These are phyloP conservation scores for Sordaria brevicollis DNA, from an alignment of 495 filamentous ascomycete genomes.

Conservation along the genomic window DNA sequence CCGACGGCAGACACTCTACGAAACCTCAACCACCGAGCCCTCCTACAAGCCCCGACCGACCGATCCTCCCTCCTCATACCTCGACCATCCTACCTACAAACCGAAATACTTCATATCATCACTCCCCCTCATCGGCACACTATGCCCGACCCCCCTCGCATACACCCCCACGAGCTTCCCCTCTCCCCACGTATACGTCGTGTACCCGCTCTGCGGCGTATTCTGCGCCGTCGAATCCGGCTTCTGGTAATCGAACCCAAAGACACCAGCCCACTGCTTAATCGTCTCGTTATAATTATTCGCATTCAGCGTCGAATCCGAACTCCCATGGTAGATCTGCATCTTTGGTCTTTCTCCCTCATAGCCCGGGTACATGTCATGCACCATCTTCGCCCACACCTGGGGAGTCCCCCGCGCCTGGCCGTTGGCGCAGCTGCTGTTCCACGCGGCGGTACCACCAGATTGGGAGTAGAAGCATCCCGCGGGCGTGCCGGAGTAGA, in stretches of 20 bases:
- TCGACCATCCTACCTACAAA: background rate
- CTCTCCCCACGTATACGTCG: conserved; percentile 10
- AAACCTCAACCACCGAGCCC: background rate
- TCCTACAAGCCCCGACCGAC: background rate
- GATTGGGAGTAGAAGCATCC: conserved; percentile 28
- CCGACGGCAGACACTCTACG: background rate
- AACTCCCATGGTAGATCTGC: conserved; percentile 42
- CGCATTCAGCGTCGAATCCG: conserved; percentile 28
- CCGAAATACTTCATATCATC: conserved; percentile 17
- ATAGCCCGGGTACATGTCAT: conserved; percentile 34
- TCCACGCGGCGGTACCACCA: conserved; percentile 26
- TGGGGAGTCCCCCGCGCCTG: conserved; percentile 24
- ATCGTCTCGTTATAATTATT: conserved; percentile 40
- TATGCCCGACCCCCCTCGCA: conserved; percentile 15
- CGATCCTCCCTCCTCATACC: background rate
- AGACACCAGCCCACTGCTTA: conserved; percentile 42
- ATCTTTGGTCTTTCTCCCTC: conserved; percentile 33
- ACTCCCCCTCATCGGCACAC: conserved; percentile 10
- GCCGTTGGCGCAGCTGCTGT: conserved; percentile 20
- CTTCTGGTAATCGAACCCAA: conserved; percentile 19
- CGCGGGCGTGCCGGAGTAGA: conserved; percentile 27
- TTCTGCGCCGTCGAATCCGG: conserved; percentile 7
- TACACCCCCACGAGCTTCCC: conserved; percentile 9
- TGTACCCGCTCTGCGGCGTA: conserved; percentile 10
- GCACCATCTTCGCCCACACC: conserved; percentile 32